These are phyloP conservation scores for Naganishia onofrii DNA, from an alignment of 768 basidiomycete species.

Conservation along the genomic window DNA sequence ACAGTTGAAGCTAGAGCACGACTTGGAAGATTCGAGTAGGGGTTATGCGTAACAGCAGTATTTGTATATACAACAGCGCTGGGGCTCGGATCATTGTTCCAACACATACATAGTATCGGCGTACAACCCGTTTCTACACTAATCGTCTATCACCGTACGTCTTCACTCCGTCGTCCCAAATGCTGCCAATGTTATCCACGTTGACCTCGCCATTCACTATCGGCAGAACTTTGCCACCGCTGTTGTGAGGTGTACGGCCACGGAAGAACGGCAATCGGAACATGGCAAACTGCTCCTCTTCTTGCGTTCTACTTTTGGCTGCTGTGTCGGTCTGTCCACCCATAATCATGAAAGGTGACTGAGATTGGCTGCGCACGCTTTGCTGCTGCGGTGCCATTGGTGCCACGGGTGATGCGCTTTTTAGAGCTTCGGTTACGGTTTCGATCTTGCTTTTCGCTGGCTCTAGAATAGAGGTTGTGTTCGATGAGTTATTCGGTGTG, in stretches of 20 bases:
- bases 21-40: background rate
- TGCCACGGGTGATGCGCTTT: conserved; percentile 1
- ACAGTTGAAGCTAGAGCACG: no score
- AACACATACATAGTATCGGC: background rate
- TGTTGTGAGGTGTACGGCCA: conserved; percentile 15
- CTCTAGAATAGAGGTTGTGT: background rate
- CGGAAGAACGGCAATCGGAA: conserved; percentile 29
- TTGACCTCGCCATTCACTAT: conserved; percentile 26
- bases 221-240: conserved; percentile 21
- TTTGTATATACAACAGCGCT: background rate
- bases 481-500: background rate
- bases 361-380: conserved; percentile 11
- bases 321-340: background rate
- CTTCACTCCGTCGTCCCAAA: conserved; percentile 23
- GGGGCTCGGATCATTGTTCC: background rate
- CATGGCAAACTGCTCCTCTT: conserved; percentile 31
- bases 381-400: conserved; percentile 15
- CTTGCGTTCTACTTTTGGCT: background rate
- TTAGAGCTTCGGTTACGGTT: conserved; percentile 5
- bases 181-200: conserved; percentile 28
- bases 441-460: background rate
- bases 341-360: conserved; percentile 21
- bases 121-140: background rate
- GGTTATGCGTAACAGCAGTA: background rate
- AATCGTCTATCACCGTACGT: conserved; percentile 10